phyloP scores from a whole-genome alignment of 2,329 filamentous ascomycete genomes.

The Periconia sp. region DNA sequence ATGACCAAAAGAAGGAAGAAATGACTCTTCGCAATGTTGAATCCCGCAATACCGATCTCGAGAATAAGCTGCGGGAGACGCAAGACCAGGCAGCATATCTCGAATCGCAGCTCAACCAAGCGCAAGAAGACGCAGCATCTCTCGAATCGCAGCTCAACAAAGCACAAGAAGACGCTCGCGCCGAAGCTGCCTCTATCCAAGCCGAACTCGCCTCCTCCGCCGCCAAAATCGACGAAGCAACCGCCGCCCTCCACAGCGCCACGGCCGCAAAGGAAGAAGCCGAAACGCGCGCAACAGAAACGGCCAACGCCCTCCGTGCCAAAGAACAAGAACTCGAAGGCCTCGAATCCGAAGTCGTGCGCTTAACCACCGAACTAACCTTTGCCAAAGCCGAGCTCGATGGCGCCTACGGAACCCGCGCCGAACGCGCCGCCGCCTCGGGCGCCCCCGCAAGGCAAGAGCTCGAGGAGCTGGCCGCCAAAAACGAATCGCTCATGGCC shows the following conservation, averaged over 20 bases:
- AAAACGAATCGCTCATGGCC: constrained; percentile 45
- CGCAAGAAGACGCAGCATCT: no score
- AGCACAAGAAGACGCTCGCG: constrained; percentile 38
- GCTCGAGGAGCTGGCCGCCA: constrained; percentile 57
- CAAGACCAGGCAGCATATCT: constrained; percentile 35
- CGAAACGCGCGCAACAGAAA: constrained; percentile 31
- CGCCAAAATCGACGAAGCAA: constrained; percentile 31
- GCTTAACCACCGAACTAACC: constrained; percentile 77
- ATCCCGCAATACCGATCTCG: constrained; percentile 33
- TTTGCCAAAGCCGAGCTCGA: constrained; percentile 89
- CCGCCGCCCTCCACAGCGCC: constrained; percentile 25
- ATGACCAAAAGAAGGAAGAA: constrained; percentile 27
- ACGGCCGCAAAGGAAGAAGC: constrained; percentile 35
- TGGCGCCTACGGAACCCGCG: constrained; percentile 82
- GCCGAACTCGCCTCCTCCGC: constrained; percentile 39
- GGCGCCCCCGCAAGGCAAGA: constrained; percentile 60
- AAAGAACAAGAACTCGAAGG: constrained; percentile 41
- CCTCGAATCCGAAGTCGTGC: constrained; percentile 65
- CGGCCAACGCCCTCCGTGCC: constrained; percentile 28
- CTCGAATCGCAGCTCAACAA: constrained; percentile 38
- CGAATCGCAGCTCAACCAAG: no score
- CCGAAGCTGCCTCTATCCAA: constrained; percentile 38
- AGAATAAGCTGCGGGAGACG: constrained; percentile 33
- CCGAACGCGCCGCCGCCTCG: constrained; percentile 68
- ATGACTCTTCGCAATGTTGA: constrained; percentile 31